Conservation (phyloP, 148 eudicot species). For the Salicornia ramosissima region DNA sequence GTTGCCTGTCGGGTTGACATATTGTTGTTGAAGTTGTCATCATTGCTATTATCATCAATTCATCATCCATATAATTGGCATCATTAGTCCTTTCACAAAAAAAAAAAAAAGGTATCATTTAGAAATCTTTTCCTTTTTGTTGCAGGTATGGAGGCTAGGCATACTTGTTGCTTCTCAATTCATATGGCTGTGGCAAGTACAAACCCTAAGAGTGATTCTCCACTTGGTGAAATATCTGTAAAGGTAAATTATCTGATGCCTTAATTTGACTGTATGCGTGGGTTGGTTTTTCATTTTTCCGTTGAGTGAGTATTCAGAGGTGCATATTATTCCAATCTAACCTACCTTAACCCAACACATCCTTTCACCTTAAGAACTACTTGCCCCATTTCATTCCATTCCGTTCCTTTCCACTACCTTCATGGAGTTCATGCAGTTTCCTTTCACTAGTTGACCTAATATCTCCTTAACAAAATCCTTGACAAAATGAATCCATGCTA, state of each 20-base stretch:
- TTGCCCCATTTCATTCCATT: background rate
- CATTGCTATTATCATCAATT: background rate
- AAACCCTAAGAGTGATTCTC: constrained; percentile 51
- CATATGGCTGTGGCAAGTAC: constrained; percentile 46
- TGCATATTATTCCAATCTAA: background rate
- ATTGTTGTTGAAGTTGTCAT: background rate
- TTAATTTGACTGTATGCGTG: background rate
- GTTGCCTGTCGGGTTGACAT: background rate
- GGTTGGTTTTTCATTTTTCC: background rate
- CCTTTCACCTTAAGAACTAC: background rate
- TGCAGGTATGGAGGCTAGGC: constrained; percentile 87
- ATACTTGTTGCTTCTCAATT: constrained; percentile 70
- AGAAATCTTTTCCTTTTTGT: background rate
- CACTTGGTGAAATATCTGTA: constrained; percentile 45
- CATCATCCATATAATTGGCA: background rate
- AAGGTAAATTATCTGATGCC: constrained; percentile 41
- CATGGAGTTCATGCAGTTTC: background rate
- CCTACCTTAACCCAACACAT: background rate
- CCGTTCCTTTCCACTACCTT: background rate
- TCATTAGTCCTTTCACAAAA: no score
- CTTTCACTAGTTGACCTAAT: background rate
- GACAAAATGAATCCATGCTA: background rate
- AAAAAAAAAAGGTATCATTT: background rate
- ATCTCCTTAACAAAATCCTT: background rate
- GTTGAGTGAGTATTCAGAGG: background rate